phyloP scores from a whole-genome alignment of 345 rosid species.

The Gossypium thurberi region DNA sequence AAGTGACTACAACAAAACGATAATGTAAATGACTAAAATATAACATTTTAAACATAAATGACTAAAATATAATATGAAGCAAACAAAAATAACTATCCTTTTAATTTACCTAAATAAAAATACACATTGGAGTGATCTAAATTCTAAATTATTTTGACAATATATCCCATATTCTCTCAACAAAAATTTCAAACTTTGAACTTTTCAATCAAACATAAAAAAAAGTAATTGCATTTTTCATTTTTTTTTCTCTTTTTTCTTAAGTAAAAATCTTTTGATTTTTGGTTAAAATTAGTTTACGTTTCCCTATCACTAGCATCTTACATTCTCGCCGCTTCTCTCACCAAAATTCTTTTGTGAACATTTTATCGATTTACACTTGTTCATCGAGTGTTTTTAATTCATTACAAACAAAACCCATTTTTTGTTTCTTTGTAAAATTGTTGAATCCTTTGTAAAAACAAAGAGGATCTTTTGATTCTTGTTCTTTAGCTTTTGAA shows the following conservation, averaged over 20 bases:
- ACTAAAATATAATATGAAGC: too few relatives aligned
- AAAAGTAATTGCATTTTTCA: neutral
- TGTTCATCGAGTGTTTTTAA: neutral
- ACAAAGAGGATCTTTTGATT: neutral
- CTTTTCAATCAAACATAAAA: neutral
- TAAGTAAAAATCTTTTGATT: neutral
- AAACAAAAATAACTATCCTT: too few relatives aligned
- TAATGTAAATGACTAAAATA: too few relatives aligned
- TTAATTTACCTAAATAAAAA: too few relatives aligned
- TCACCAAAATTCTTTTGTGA: too few relatives aligned
- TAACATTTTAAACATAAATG: rapidly evolving
- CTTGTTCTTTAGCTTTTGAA: neutral
- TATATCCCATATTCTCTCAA: neutral
- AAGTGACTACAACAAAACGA: too few relatives aligned
- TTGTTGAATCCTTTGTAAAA: neutral
- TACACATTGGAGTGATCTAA: too few relatives aligned
- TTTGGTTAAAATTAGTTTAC: neutral
- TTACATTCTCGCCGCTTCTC: neutral
- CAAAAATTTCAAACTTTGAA: neutral
- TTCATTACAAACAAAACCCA: too few relatives aligned
- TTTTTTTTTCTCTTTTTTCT: neutral
- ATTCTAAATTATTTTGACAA: neutral
- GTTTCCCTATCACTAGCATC: neutral
- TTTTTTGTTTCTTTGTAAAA: neutral
- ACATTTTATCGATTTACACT: neutral